Base-by-base conservation (phyloP, 352 stramenopile species). In the Lagenidium sp. region DNA sequence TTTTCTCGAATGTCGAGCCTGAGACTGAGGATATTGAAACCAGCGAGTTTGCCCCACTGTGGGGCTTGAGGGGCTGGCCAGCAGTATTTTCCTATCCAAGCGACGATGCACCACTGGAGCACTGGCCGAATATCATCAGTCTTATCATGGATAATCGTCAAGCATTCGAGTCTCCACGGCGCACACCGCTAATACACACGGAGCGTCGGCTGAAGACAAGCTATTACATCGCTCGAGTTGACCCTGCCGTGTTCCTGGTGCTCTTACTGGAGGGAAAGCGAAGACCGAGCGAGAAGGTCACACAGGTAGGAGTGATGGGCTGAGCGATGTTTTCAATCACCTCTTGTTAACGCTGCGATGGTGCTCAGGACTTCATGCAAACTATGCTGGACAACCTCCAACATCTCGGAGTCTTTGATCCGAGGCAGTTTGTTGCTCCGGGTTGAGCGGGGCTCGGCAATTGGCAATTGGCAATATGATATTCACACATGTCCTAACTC, bases 41-140 rank as follows among this genome's bases (percentile, higher is more conserved):
- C 23, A 75, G 67, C 19, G 77, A 94, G 42, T 92, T 90, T 47
- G 79, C 76, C 3, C 68, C 82, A 30, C 65, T 90, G 2, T 91
- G 77, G 76, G 78, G 79, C 0, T 54, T 92, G 34, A 58, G 76
- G n/a, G 72, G 68, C 19, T 92, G 74, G 73, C 80, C 82, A 12
- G 78, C 79, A 20, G 70, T 94, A 8, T 92, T 92, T 41, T 86
- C 71, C 44, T 94, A 88, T 39, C 81, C 81, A 11, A 68, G 73
- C 45, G 47, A 57, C 15, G 66, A 82, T 10, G 55, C 64, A 2
- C 73, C 75, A 18, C 50, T 82, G 36, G 53, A 80, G 45, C 82
- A 94, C 51, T 94, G 79, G 79, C 82, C 82, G 2, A 94, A 94
- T 36, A 68, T 94, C 13, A 61, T 94, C 39, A 92, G 78, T 50